A percentile compares a stretch with the other conserved stretches of the same genome.
Evolutionary conservation across 1,284 basidiomycete genomes (phyloP).

Genomic region (Cryptococcus maquisensis): DNA sequence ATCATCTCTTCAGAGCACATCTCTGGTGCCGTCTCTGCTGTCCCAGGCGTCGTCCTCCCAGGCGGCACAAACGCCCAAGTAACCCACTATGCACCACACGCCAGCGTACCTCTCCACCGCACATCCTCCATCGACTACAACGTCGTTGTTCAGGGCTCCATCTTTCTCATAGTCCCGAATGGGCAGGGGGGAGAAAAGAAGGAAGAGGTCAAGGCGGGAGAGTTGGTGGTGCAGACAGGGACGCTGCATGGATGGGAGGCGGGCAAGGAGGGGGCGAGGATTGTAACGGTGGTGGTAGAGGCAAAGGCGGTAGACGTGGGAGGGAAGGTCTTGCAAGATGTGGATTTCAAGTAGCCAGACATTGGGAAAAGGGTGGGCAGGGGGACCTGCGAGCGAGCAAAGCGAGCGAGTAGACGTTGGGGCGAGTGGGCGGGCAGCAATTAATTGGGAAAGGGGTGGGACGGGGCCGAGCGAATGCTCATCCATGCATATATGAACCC

Average conservation of each 20-base stretch:
- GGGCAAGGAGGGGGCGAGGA: constrained; percentile 39
- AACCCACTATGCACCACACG: constrained; percentile 38
- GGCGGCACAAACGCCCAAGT: constrained; percentile 39
- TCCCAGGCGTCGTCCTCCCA: constrained; percentile 27
- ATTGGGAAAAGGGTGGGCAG: not conserved
- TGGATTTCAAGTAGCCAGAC: constrained; percentile 22
- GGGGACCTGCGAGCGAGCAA: not conserved
- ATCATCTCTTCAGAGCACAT: constrained; percentile 19
- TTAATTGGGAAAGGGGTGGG: no score
- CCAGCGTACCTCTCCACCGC: constrained; percentile 36
- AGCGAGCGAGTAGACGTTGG: not conserved
- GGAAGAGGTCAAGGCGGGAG: constrained; percentile 36
- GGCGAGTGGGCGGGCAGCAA: no score
- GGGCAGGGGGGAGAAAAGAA: constrained; percentile 23
- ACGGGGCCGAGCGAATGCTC: no score
- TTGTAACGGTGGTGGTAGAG: constrained; percentile 39
- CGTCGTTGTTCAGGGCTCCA: constrained; percentile 34
- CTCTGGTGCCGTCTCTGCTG: constrained; percentile 13
- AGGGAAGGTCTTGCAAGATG: constrained; percentile 32
- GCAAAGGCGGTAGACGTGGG: constrained; percentile 35
- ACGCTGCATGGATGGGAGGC: constrained; percentile 47
- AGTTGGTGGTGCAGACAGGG: constrained; percentile 45
- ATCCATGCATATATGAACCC: not conserved
- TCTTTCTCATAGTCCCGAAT: constrained; percentile 33
- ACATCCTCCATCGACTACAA: constrained; percentile 45